phyloP scores from a whole-genome alignment of 2,329 filamentous ascomycete species.

The Cercospora sp. region DNA sequence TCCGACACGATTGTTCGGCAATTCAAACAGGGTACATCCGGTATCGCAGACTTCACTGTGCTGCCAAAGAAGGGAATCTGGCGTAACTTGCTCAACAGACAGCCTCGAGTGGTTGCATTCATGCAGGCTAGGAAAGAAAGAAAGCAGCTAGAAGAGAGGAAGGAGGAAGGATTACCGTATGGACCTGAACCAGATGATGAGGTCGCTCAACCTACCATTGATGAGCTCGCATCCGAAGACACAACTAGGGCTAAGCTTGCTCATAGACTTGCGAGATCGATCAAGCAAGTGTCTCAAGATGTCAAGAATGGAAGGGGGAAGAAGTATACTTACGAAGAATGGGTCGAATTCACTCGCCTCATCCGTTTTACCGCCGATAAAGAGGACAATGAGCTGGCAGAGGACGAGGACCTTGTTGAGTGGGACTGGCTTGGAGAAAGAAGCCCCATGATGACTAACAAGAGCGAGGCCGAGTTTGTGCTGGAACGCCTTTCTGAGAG shows the following conservation, averaged over 20 bases:
- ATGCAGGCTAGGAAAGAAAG: slow-evolving; percentile 39
- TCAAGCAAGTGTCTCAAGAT: slow-evolving; percentile 65
- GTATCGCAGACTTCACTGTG: slow-evolving; percentile 64
- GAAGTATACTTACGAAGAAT: slow-evolving; percentile 77
- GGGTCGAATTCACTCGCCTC: slow-evolving; percentile 79
- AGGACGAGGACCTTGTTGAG: slow-evolving; percentile 60
- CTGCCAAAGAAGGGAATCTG: slow-evolving; percentile 62
- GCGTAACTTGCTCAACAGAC: slow-evolving; percentile 50
- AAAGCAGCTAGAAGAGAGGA: slow-evolving; percentile 38
- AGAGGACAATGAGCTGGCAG: slow-evolving; percentile 44
- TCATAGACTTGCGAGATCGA: slow-evolving; percentile 65
- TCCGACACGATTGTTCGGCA: slow-evolving; percentile 75
- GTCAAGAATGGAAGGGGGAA: slow-evolving; percentile 59
- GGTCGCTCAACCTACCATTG: slow-evolving; percentile 37
- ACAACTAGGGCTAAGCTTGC: slow-evolving; percentile 59
- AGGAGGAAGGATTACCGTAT: slow-evolving; percentile 51
- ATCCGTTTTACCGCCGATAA: slow-evolving; percentile 57
- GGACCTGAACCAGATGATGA: slow-evolving; percentile 38
- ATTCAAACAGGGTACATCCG: slow-evolving; percentile 63
- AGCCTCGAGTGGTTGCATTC: slow-evolving; percentile 47
- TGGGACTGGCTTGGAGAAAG: slow-evolving; percentile 74
- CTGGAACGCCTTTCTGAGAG: slow-evolving; percentile 66
- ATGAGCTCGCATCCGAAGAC: slow-evolving; percentile 50
- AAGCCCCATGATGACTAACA: slow-evolving; percentile 64
- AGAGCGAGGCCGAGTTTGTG: slow-evolving; percentile 66